Base-by-base conservation (phyloP, 2,329 filamentous ascomycete species). In the Penicillium sclerotiorum region DNA sequence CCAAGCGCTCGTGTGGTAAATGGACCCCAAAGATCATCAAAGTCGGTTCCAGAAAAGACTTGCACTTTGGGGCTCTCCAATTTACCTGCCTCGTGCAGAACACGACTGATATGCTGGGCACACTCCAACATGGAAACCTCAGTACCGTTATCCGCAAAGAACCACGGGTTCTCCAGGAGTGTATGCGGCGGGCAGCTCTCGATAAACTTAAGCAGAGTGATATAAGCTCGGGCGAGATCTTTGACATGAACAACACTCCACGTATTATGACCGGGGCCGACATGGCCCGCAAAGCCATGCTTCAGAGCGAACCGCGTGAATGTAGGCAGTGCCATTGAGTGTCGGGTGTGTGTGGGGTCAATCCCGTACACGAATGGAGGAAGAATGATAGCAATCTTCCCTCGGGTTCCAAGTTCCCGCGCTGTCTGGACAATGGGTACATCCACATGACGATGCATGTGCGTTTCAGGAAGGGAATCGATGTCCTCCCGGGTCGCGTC, bases 231-330 rank as follows among this genome's bases (percentile, higher is more conserved):
- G 4, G 5, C 43, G 4, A 46, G 21, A 17, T 46, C 43, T 11
- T 11, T 28, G 23, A 46, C 43, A 37, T 46, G 43, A 8, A 46
- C 43, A 5, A 32, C 4, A n/a, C 35, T 46, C 43, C 43, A 46
- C 8, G 21, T 15, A 32, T 38, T 46, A 0, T 4, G 8, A 5
- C 33, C 43, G 8, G 17, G 22, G 2, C 43, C 43, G 11, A 38
- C 33, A 4, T 30, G 15, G 4, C 43, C 33, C 5, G 25, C 4
- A 17, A 28, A 38, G 15, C 43, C 43, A n/a, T 12, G 33, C 22
- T 46, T 46, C 23, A 46, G 15, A 17, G 43, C 32, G 15, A 46
- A 46, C 1, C 23, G 32, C 9, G 17, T 22, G 15, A 46, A 15
- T 8, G 12, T 11, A 6, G 32, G 43, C 33, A 38, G 13, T 5